These are phyloP conservation scores for Graphilbum sp. DNA, from an alignment of 2,329 filamentous ascomycete genomes.

Conservation along the genomic window DNA sequence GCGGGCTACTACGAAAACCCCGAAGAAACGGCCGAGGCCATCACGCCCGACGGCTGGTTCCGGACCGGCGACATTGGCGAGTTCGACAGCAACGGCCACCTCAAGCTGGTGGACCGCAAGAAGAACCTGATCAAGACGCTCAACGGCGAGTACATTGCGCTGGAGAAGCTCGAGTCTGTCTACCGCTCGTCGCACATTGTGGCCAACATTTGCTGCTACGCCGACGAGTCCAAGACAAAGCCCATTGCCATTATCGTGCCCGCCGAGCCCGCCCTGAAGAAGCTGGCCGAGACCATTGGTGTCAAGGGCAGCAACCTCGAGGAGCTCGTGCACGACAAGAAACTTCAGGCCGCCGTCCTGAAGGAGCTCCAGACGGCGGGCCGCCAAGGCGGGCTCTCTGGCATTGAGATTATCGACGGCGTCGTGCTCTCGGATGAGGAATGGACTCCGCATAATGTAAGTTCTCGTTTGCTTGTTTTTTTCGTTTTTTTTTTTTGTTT, in stretches of 20 bases:
- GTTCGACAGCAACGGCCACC: conserved; percentile 54
- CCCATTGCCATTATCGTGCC: conserved; percentile 41
- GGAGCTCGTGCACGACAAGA: conserved; percentile 50
- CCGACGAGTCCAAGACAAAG: conserved; percentile 31
- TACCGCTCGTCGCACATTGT: conserved; percentile 34
- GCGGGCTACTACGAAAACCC: conserved; percentile 62
- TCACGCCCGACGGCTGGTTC: conserved; percentile 68
- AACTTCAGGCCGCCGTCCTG: conserved; percentile 45
- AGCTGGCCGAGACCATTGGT: conserved; percentile 27
- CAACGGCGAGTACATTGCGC: conserved; percentile 68
- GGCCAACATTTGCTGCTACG: conserved; percentile 40
- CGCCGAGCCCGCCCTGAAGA: conserved; percentile 36
- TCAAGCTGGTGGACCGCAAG: conserved; percentile 69
- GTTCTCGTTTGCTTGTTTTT: conserved; percentile 14
- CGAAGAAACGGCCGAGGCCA: conserved; percentile 54
- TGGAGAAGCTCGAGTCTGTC: conserved; percentile 51
- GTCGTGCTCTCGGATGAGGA: conserved; percentile 57
- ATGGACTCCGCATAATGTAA: conserved; percentile 60
- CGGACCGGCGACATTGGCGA: conserved; percentile 77
- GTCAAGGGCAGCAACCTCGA: conserved; percentile 40
- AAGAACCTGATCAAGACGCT: conserved; percentile 79
- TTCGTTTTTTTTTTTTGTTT: neutral
- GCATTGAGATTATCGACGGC: conserved; percentile 56
- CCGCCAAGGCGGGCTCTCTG: conserved; percentile 42
- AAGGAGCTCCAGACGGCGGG: conserved; percentile 47